Evolutionary conservation across 148 eudicot genomes (phyloP), one percentile per base, ranked within the genome.

Genomic region (Camellia lanceoleosa): DNA sequence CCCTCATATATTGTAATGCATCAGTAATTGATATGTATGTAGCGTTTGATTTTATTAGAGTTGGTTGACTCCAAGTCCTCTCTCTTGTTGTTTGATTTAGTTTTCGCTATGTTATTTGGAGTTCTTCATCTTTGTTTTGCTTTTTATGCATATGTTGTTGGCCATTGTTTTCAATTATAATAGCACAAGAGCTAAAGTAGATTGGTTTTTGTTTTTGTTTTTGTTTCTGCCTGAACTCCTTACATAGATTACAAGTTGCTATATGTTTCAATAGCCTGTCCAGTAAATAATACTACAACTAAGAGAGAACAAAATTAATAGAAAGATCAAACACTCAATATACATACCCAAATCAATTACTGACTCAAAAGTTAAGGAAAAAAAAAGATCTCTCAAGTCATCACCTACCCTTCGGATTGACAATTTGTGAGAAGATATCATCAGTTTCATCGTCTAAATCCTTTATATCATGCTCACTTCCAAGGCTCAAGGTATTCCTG

Each of bases 391-490:
- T 69, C 46, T n/a, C 23, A 54, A 73, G 11, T 54, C 77, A 56
- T 84, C 82, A 87, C 18, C 87, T 72, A 19, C 87, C 87, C 51
- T 75, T 78, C 18, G 83, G 89, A 71, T 75, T 76, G 41, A 85
- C 83, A 81, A 85, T 80, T 78, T 82, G 86, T 8, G 89, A 87
- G 85, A 87, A 87, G 67, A 85, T 73, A 49, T 87, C 89, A n/a
- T 81, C 76, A 9, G 83, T 61, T 61, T 19, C 30, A 72, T 81
- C 89, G 19, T 75, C 80, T 3, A 19, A 13, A 43, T 75, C 74
- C 6, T 19, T 51, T 54, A 15, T 81, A 59, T 85, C 86, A 0
- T 56, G 46, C 0, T 83, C 88, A 38, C 84, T 80, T 65, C 75
- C 90, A 2, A 85, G 88, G 80, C 85, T 83, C 66, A 88, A 69